Base-by-base conservation (phyloP, 2,329 filamentous ascomycete genomes). In the Biscogniauxia mediterranea region DNA sequence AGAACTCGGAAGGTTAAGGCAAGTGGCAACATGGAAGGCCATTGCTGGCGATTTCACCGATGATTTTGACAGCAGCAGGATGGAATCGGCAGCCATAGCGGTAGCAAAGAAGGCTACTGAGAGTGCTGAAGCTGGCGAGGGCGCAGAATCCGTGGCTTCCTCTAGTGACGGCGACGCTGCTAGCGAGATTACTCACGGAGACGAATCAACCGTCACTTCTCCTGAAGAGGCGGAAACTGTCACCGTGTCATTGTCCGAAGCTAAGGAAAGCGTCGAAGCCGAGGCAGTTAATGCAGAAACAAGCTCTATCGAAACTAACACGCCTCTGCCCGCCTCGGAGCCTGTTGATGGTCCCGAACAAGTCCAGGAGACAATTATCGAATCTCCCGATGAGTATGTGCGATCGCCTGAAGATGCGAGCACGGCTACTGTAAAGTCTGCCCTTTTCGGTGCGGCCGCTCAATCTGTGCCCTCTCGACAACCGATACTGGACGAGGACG, bases 11-110 rank as follows among this genome's bases (percentile, higher is more conserved):
- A 84, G 89, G 51, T 80, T 99, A 32, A 97, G 95, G 82, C 87
- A 93, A 65, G 90, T 95, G 61, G 91, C 90, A 7, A 83, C 83
- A 62, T 96, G 90, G 89, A 98, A 98, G 79, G 85, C 97, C 50
- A 81, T 83, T 46, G 88, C 91, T 7, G 79, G 83, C 42, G 94
- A 98, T 73, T 79, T 83, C 2, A 89, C 86, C 13, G 88, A 95
- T 56, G 88, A 96, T 73, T 98, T 96, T 70, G 88, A 89, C 54
- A 87, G 85, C 53, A 88, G 88, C 56, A 79, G 79, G 17, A 84
- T 90, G 69, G 84, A 86, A 56, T 78, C 82, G 9, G 83, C 85
- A 20, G 85, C 81, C 6, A 81, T 83, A 52, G 78, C 73, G 2
- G 78, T 74, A 2, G 71, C 75, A 5, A 70, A 76, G 66, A 70